phyloP scores from a whole-genome alignment of 257 asterid species.

The Petunia axillaris region DNA sequence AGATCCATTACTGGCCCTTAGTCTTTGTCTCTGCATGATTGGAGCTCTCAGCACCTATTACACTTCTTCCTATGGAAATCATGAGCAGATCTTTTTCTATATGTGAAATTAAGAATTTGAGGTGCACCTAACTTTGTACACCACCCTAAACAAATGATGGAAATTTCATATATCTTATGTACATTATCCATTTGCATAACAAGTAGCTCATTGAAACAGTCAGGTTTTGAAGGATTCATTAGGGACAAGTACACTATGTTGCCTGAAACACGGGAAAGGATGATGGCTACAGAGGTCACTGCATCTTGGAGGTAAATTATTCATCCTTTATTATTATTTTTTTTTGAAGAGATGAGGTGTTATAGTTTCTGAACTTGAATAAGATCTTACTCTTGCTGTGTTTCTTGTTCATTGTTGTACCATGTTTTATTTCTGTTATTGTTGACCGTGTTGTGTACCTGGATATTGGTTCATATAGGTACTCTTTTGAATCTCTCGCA shows the following conservation, averaged over 20 bases:
- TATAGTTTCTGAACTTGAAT: neutral
- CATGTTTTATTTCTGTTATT: constrained; percentile 19
- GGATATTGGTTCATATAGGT: constrained; percentile 53
- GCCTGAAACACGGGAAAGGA: constrained; percentile 94
- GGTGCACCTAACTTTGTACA: neutral
- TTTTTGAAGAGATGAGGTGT: neutral
- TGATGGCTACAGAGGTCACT: constrained; percentile 91
- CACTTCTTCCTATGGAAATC: neutral
- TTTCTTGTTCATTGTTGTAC: neutral
- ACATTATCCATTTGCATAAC: neutral
- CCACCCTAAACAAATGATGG: neutral
- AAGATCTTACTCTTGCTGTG: neutral
- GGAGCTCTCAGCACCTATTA: neutral
- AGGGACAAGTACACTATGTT: constrained; percentile 82
- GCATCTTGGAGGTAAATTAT: constrained; percentile 80
- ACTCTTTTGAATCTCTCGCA: constrained; percentile 59
- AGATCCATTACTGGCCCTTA: constrained; percentile 14
- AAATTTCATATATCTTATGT: neutral
- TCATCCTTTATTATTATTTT: neutral
- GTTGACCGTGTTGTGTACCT: constrained; percentile 1
- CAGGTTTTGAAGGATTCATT: constrained; percentile 96
- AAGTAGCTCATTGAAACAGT: constrained; percentile 47
- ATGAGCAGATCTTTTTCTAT: neutral
- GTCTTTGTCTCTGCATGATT: neutral
- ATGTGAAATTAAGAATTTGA: neutral